These are phyloP conservation scores for Coemansia aciculifera DNA, from an alignment of 192 early-diverging fungal genomes.

Conservation along the genomic window DNA sequence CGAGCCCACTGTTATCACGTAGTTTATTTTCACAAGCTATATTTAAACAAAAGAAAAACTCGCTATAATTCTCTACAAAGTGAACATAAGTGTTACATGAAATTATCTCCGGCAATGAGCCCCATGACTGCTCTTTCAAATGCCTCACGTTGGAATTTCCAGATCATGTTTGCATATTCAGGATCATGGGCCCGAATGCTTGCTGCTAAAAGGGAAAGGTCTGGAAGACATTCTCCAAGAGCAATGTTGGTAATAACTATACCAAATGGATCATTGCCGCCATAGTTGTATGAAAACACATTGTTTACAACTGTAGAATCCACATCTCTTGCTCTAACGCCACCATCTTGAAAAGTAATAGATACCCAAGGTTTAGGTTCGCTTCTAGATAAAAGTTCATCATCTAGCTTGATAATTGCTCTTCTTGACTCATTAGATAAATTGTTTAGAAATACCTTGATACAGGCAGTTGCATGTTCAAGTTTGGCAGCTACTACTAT, in stretches of 20 bases:
- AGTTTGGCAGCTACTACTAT: neutral
- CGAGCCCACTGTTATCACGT: constrained; percentile 89
- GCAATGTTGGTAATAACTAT: neutral
- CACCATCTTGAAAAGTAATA: neutral
- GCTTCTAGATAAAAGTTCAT: neutral
- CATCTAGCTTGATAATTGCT: neutral
- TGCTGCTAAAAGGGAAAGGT: neutral
- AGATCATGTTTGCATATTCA: neutral
- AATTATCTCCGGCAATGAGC: neutral
- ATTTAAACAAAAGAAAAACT: too few relatives aligned
- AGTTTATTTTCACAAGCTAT: constrained; percentile 14
- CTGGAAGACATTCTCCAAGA: neutral
- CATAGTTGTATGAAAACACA: neutral
- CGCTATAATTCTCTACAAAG: too few relatives aligned
- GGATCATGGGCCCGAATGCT: neutral
- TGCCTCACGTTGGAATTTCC: neutral
- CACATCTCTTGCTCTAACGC: neutral
- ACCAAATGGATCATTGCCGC: neutral
- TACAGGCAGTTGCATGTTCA: neutral
- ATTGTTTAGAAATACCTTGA: neutral
- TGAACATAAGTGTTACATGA: neutral
- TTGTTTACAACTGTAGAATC: neutral
- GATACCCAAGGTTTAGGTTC: neutral
- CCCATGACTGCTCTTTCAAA: neutral
- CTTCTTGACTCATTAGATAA: neutral